phyloP scores from a whole-genome alignment of 1,284 basidiomycete genomes.

The Tylopilus sp. region DNA sequence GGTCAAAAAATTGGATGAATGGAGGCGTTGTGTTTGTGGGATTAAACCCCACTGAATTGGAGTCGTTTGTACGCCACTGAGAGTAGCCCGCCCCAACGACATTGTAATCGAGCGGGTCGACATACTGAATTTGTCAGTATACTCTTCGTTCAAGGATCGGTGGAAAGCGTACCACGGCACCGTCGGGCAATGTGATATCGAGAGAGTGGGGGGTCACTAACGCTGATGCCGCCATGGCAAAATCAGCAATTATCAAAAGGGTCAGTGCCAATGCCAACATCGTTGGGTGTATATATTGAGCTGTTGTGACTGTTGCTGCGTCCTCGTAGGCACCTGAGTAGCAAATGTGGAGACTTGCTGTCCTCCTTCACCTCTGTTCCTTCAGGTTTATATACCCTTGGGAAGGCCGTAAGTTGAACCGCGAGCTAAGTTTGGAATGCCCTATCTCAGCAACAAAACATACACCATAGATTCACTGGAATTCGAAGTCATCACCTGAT shows the following conservation, averaged over 20 bases:
- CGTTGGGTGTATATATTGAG: background rate
- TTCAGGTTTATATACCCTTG: no score
- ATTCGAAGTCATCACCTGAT: conserved; percentile 99
- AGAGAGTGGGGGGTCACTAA: background rate
- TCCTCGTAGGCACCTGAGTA: no score
- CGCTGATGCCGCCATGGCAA: background rate
- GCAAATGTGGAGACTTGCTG: no score
- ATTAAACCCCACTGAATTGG: conserved; percentile 53
- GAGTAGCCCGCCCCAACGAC: conserved; percentile 52
- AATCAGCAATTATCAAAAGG: background rate
- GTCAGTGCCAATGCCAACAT: conserved; percentile 5
- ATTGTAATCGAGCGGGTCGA: conserved; percentile 55
- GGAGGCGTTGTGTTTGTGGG: conserved; percentile 60
- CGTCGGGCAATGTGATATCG: conserved; percentile 21
- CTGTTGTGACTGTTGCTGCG: no score
- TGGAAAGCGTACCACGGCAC: conserved; percentile 24
- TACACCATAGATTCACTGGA: no score
- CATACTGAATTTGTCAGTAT: conserved; percentile 59
- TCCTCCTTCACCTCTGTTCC: no score
- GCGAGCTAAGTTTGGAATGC: no score
- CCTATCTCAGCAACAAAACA: no score
- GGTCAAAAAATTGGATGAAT: conserved; percentile 78
- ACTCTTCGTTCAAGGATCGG: background rate
- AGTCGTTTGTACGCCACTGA: conserved; percentile 46
- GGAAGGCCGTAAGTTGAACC: no score